Conservation (phyloP, 2,329 filamentous ascomycete genomes). For the Hawksworthiomyces lignivorus region DNA sequence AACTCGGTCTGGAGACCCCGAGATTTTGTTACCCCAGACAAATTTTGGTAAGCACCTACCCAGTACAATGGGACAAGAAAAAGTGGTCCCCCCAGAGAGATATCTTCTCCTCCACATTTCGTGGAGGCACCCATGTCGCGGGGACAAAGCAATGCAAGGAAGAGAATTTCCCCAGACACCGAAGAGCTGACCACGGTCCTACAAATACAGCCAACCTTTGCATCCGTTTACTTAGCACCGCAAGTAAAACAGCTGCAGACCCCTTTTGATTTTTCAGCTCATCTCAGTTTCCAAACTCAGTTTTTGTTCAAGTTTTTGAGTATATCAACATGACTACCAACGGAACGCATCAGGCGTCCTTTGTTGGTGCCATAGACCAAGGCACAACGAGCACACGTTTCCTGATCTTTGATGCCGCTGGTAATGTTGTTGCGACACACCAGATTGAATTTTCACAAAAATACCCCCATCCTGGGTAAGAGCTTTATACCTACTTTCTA, state of each 20-base stretch:
- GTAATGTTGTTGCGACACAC: slow-evolving; percentile 71
- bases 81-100: neutral
- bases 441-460: slow-evolving; percentile 82
- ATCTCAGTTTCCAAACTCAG: too few species aligned
- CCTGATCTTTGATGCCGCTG: slow-evolving; percentile 76
- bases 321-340: slow-evolving; percentile 22
- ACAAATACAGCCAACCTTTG: too few species aligned
- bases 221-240: too few species aligned
- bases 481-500: slow-evolving; percentile 14
- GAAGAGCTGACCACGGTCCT: too few species aligned
- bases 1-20: slow-evolving; percentile 9
- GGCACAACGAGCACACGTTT: slow-evolving; percentile 86
- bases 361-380: slow-evolving; percentile 83
- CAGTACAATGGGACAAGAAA: neutral
- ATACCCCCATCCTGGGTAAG: slow-evolving; percentile 78
- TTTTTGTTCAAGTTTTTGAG: too few species aligned
- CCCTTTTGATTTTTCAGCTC: too few species aligned
- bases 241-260: too few species aligned
- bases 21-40: neutral
- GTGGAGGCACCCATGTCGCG: slow-evolving; percentile 6
- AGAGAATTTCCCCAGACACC: too few species aligned
- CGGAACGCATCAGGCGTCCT: slow-evolving; percentile 40
- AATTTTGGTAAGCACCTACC: neutral
- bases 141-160: neutral
- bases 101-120: slow-evolving; percentile 5